Evolutionary conservation across 352 stramenopile genomes (phyloP).

Genomic region (Phytophthora fragariae): DNA sequence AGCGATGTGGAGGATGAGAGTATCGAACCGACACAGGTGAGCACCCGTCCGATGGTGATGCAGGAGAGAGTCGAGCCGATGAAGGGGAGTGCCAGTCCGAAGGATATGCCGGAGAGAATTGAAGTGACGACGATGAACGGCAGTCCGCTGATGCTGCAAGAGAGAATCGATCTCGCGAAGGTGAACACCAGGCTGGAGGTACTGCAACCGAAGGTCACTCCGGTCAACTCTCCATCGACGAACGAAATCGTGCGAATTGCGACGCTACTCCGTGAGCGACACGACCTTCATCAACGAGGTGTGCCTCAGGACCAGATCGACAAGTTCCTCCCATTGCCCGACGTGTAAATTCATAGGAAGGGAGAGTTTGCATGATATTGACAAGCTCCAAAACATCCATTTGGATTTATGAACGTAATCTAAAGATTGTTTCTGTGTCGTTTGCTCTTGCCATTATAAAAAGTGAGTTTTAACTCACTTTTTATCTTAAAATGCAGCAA

Average conservation of each 20-base stretch:
- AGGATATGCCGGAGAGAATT: constrained; percentile 3
- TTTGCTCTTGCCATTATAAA: no score
- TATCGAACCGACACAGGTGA: constrained; percentile 13
- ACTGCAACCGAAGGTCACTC: not conserved
- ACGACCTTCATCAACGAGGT: constrained; percentile 40
- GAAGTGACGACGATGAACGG: constrained; percentile 5
- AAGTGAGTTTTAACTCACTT: no score
- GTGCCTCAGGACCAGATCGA: constrained; percentile 38
- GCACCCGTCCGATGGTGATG: not conserved
- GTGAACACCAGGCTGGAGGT: constrained; percentile 7
- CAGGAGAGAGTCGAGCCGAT: not conserved
- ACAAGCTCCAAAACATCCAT: not conserved
- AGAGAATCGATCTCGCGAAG: constrained; percentile 18
- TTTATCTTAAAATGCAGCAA: no score
- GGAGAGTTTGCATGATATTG: no score
- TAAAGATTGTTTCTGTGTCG: not conserved
- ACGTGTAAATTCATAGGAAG: constrained; percentile 22
- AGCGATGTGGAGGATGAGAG: constrained; percentile 33
- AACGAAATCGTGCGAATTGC: constrained; percentile 40
- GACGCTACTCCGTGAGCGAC: constrained; percentile 38
- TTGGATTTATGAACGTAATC: constrained; percentile 6
- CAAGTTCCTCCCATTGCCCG: constrained; percentile 38
- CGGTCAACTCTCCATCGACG: constrained; percentile 25
- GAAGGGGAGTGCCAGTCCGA: not conserved
- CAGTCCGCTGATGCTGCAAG: not conserved